These are phyloP conservation scores for Eutrema yunnanense DNA, from an alignment of 345 rosid genomes.

Conservation along the genomic window DNA sequence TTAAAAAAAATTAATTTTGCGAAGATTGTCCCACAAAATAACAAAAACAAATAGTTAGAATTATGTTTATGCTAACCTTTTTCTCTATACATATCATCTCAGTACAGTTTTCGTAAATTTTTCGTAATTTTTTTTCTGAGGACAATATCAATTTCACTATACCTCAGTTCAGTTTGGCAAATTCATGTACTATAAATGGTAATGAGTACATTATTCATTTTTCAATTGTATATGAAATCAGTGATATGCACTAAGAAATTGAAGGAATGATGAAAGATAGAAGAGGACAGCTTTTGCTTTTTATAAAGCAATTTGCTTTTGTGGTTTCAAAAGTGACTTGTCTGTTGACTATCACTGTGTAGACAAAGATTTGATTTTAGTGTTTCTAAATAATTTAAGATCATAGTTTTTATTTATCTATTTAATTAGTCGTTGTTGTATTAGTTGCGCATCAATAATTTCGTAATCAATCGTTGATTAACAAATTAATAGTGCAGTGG, in stretches of 20 bases:
- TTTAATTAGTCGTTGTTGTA: background rate
- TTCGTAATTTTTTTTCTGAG: background rate
- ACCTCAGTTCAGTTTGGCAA: background rate
- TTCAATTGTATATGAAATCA: background rate
- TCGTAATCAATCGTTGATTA: background rate
- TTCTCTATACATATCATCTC: too few relatives aligned
- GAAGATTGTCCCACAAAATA: background rate
- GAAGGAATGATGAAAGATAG: constrained; percentile 26
- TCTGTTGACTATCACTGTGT: constrained; percentile 44
- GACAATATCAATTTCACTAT: background rate
- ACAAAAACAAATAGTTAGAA: background rate
- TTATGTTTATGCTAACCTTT: background rate
- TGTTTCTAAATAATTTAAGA: constrained; percentile 2
- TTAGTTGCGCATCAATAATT: background rate
- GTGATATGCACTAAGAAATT: constrained; percentile 14
- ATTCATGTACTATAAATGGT: background rate
- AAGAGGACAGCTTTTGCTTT: constrained; percentile 44
- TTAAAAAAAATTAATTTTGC: too few relatives aligned
- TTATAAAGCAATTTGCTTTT: constrained; percentile 54
- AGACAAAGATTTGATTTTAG: constrained; percentile 29
- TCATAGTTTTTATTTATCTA: background rate
- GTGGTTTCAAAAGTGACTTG: constrained; percentile 33
- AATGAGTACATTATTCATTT: background rate
- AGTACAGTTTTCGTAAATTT: too few relatives aligned
- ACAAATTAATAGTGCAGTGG: background rate